Evolutionary conservation across 306 rosid genomes (phyloP).

Genomic region (Cajanus cajan): DNA sequence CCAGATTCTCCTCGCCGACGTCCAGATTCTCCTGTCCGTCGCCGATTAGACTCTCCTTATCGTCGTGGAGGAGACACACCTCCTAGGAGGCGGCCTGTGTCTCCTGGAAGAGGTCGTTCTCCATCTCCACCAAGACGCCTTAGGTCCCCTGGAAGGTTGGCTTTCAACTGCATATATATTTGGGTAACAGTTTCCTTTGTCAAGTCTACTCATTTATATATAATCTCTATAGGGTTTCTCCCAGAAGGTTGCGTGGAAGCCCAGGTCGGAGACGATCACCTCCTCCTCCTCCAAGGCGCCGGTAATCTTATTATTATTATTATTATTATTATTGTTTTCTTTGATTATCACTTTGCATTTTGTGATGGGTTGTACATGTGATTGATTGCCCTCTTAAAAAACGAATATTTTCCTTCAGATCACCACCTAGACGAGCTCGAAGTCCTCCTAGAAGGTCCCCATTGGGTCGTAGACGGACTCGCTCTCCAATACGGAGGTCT

Average conservation of each 20-base stretch:
- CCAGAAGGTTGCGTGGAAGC: conserved; percentile 91
- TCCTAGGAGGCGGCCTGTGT: conserved; percentile 82
- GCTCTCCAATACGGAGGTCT: conserved; percentile 86
- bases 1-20: conserved; percentile 78
- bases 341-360: background rate
- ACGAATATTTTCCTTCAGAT: conserved; percentile 40
- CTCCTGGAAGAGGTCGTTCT: conserved; percentile 86
- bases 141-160: conserved; percentile 87
- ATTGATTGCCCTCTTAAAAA: conserved; percentile 10
- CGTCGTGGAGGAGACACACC: conserved; percentile 86
- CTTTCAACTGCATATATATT: background rate
- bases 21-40: conserved; percentile 71
- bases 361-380: background rate
- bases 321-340: background rate
- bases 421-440: conserved; percentile 86
- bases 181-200: background rate
- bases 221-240: conserved; percentile 46
- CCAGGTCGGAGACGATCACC: conserved; percentile 89
- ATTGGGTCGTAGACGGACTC: conserved; percentile 72
- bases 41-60: conserved; percentile 72
- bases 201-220: background rate
- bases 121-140: conserved; percentile 77
- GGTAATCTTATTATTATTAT: conserved; percentile 50
- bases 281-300: conserved; percentile 84
- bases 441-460: conserved; percentile 99